Conservation (phyloP, 1,284 basidiomycete species). For the Ustilago tritici region DNA sequence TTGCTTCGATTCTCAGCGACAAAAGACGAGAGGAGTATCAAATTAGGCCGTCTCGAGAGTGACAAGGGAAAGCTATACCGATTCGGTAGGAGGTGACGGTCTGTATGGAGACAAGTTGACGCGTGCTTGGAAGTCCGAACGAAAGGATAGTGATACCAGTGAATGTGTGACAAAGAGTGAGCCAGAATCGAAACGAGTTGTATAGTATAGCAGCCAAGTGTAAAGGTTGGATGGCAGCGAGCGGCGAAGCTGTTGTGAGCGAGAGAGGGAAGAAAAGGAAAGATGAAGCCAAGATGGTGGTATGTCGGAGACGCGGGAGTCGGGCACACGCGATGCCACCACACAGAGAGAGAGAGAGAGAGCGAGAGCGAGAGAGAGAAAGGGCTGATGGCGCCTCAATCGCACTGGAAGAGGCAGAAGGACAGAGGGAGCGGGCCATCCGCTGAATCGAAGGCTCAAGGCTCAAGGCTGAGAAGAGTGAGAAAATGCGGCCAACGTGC, state of each 20-base stretch:
- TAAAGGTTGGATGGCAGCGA: neutral
- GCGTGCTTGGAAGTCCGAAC: neutral
- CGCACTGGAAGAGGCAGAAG: neutral
- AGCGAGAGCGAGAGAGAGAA: neutral
- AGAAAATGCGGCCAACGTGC: slow-evolving; percentile 16
- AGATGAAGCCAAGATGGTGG: neutral
- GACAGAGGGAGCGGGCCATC: slow-evolving; percentile 2
- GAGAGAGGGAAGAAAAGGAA: slow-evolving; percentile 8
- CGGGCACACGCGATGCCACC: slow-evolving; percentile 11
- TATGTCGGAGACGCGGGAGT: slow-evolving; percentile 23
- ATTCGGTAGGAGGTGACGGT: neutral
- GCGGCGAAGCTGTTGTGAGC: neutral
- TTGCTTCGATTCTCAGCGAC: no score
- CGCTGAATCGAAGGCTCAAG: neutral
- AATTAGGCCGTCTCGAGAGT: neutral
- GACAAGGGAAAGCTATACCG: neutral
- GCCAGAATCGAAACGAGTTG: neutral
- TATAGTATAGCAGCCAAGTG: neutral
- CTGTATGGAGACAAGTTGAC: neutral
- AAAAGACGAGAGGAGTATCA: neutral
- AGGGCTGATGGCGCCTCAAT: no score
- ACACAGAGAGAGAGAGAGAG: neutral
- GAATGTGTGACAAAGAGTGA: no score
- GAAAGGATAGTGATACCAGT: neutral
- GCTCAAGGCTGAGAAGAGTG: neutral